phyloP scores from a whole-genome alignment of 176 grass and related monocot species.

The Avena eriantha region DNA sequence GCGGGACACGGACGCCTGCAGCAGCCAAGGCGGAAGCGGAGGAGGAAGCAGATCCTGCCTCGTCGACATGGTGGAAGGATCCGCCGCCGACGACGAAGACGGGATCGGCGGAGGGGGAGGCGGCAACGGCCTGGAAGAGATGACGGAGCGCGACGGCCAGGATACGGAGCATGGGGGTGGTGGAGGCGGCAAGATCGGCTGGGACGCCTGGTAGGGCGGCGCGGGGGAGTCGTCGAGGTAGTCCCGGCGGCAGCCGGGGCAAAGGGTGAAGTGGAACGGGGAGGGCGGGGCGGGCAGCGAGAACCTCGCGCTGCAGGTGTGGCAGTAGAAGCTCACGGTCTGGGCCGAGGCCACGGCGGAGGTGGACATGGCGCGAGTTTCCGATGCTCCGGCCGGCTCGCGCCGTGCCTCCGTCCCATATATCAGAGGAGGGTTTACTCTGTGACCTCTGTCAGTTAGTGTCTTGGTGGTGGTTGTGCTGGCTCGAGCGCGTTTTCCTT shows the following conservation, averaged over 20 bases:
- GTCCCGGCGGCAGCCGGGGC: neutral
- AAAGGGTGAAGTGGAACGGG: slow-evolving; percentile 20
- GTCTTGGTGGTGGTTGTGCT: neutral
- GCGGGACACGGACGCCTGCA: neutral
- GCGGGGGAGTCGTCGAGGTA: slow-evolving; percentile 29
- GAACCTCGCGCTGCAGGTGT: neutral
- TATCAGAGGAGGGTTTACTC: neutral
- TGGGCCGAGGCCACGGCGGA: neutral
- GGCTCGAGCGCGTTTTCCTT: neutral
- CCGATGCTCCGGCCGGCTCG: neutral
- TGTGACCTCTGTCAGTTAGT: neutral
- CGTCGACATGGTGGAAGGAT: neutral
- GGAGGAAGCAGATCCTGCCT: slow-evolving; percentile 1
- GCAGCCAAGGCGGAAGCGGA: slow-evolving; percentile 1
- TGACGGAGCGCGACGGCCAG: neutral
- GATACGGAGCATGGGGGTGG: neutral
- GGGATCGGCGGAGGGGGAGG: neutral
- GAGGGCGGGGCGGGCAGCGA: slow-evolving; percentile 15
- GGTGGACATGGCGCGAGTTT: neutral
- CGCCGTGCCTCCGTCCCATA: neutral
- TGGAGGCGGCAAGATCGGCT: neutral
- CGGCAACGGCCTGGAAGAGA: neutral
- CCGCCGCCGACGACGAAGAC: neutral
- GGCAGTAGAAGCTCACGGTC: slow-evolving; percentile 6
- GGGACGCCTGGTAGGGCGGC: neutral